Conservation (phyloP, 306 rosid genomes). For the Nissolia schottii region DNA sequence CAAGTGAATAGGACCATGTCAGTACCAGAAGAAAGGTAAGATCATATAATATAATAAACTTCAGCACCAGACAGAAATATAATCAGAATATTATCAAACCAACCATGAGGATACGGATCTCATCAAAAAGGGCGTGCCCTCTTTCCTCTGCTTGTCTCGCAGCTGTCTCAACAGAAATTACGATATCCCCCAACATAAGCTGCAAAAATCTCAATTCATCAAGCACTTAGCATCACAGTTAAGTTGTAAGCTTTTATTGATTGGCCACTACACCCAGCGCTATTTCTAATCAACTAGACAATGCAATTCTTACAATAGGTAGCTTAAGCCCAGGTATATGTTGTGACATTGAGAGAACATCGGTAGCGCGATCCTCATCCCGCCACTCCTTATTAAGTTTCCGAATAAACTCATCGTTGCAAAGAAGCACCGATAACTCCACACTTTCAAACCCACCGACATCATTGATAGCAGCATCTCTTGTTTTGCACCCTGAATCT, state of each 20-base stretch:
- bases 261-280: not conserved
- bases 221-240: not conserved
- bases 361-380: slow-evolving; percentile 79
- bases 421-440: slow-evolving; percentile 77
- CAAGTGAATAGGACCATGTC: slow-evolving; percentile 1
- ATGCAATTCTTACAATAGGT: slow-evolving; percentile 61
- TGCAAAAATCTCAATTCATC: slow-evolving; percentile 38
- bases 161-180: slow-evolving; percentile 88
- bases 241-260: not conserved
- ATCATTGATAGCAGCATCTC: slow-evolving; percentile 60
- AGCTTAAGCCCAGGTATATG: slow-evolving; percentile 67
- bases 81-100: slow-evolving; percentile 33
- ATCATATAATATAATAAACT: slow-evolving; percentile 6
- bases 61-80: slow-evolving; percentile 2
- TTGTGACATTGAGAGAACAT: slow-evolving; percentile 85
- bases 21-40: not conserved
- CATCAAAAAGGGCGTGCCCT: slow-evolving; percentile 80
- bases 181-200: slow-evolving; percentile 90
- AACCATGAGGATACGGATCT: slow-evolving; percentile 83
- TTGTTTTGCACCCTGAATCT: slow-evolving; percentile 55
- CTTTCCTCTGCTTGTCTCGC: slow-evolving; percentile 91
- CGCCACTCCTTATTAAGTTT: slow-evolving; percentile 94
- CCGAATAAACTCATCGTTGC: slow-evolving; percentile 69
- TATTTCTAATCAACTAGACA: slow-evolving; percentile 12
- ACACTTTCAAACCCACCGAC: slow-evolving; percentile 71